A percentile compares a stretch with the other conserved stretches of the same genome.
These are phyloP conservation scores for Leccinum imitatum DNA, from an alignment of 768 basidiomycete species.

Conservation along the genomic window DNA sequence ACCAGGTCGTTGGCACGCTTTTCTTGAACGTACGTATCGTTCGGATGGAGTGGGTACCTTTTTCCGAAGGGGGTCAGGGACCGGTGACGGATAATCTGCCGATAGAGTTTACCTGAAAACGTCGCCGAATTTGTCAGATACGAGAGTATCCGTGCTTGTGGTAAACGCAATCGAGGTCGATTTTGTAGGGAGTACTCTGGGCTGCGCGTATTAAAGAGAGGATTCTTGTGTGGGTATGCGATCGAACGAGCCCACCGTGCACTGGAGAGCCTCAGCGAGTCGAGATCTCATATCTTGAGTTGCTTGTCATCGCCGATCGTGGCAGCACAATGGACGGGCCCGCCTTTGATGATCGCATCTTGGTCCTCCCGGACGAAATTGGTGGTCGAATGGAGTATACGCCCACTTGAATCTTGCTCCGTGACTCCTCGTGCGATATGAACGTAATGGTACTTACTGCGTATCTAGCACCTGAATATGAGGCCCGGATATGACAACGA, in stretches of 20 bases:
- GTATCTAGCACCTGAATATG: conserved; percentile 61
- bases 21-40: conserved; percentile 16
- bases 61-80: background rate
- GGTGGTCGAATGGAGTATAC: conserved; percentile 45
- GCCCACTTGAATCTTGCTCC: conserved; percentile 47
- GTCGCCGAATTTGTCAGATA: conserved; percentile 95
- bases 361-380: conserved; percentile 32
- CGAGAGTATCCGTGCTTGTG: conserved; percentile 62
- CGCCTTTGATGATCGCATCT: conserved; percentile 42
- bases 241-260: conserved; percentile 48
- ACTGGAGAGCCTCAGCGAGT: conserved; percentile 53
- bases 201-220: conserved; percentile 1
- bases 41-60: conserved; percentile 60
- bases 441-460: conserved; percentile 39
- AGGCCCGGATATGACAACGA: conserved; percentile 55
- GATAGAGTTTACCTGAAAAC: conserved; percentile 64
- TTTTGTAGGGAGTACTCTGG: conserved; percentile 81
- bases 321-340: conserved; percentile 60
- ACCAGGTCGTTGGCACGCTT: conserved; percentile 34
- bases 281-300: conserved; percentile 72
- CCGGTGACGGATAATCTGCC: background rate
- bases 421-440: conserved; percentile 7
- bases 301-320: conserved; percentile 79
- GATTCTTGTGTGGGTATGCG: background rate
- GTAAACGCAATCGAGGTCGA: conserved; percentile 71